Percentiles rank a stretch among this genome's conserved stretches.
Evolutionary conservation across 1,139 yeast species (phyloP).

Genomic region (Zygoascus meyerae): DNA sequence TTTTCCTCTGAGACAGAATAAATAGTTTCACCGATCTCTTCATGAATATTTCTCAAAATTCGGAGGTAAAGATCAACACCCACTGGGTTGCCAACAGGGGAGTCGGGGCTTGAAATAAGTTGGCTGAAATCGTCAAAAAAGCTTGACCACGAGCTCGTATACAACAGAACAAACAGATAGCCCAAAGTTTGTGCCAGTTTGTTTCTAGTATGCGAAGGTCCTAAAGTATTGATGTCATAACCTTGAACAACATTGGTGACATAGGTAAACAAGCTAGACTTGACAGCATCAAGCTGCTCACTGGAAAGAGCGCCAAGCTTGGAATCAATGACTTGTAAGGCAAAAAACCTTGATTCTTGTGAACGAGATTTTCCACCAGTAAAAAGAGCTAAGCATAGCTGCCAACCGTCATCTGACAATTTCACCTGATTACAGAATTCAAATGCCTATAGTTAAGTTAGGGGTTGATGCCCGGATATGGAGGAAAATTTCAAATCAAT

Average conservation of each 20-base stretch:
- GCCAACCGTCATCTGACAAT: slow-evolving; percentile 72
- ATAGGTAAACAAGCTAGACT: slow-evolving; percentile 45
- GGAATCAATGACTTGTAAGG: slow-evolving; percentile 74
- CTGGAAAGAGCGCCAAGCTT: slow-evolving; percentile 46
- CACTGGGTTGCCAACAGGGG: slow-evolving; percentile 36
- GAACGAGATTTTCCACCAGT: slow-evolving; percentile 36
- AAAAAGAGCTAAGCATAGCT: slow-evolving; percentile 63
- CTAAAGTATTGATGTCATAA: slow-evolving; percentile 26
- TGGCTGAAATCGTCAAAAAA: slow-evolving; percentile 61
- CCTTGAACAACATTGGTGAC: slow-evolving; percentile 18
- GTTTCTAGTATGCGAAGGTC: slow-evolving; percentile 64
- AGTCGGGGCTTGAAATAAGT: slow-evolving; percentile 24
- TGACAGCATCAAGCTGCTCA: slow-evolving; percentile 45
- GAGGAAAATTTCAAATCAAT: slow-evolving; percentile 1
- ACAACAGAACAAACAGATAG: slow-evolving; percentile 61
- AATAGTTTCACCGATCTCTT: slow-evolving; percentile 89
- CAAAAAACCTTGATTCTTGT: slow-evolving; percentile 54
- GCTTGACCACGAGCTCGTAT: slow-evolving; percentile 55
- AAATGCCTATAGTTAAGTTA: slow-evolving; percentile 47
- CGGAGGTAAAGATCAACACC: slow-evolving; percentile 76
- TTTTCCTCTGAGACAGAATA: slow-evolving; percentile 56
- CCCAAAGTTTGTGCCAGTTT: slow-evolving; percentile 73
- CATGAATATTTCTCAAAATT: slow-evolving; percentile 68
- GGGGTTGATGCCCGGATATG: neutral
- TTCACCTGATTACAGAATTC: slow-evolving; percentile 73